Base-by-base conservation (phyloP, 208 protist species). In the Leishmania martiniquensis region DNA sequence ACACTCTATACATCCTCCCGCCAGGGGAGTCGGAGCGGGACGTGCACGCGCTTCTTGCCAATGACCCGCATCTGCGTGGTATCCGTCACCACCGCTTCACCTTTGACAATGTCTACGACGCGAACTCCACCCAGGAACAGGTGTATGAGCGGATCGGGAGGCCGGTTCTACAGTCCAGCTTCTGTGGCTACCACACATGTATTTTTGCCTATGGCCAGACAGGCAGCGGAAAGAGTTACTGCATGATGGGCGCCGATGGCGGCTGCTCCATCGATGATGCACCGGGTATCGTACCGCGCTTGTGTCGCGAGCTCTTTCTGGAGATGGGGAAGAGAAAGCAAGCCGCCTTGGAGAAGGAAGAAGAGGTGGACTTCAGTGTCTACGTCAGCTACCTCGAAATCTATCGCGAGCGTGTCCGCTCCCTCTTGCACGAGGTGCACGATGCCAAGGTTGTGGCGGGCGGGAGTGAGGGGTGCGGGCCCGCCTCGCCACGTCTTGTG, bases 121-220 rank as follows among this genome's bases (percentile, higher is more conserved):
- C 79, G 34, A 51, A 87, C 25, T 75, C 81, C 39, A 80, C 90
- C 20, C 97, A 98, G 82, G 77, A 91, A 13, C 72, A 77, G 29
- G 90, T 99, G 13, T 99, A 97, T 85, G 78, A 90, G 20, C 94
- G 98, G 73, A 82, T 99, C 29, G 97, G 96, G 7, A 22, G 83
- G 15, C 90, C 93, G 0, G 90, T 98, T 5, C 85, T 99, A n/a
- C 65, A 85, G n/a, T 85, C 96, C 62, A 95, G 92, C 71, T 91
- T 98, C 69, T 69, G 84, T 0, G 95, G 97, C 52, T 96, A 93
- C 83, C 96, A 98, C 85, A 95, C 89, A 6, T 95, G 94, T 75
- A 91, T 98, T 57, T 98, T 99, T 84, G 93, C 95, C 32, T 98
- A 98, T 76, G 96, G 96, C 20, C 93, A 98, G 76, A 98, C 97